phyloP scores from a whole-genome alignment of 148 eudicot genomes.

The Vaccinium myrtillus region DNA sequence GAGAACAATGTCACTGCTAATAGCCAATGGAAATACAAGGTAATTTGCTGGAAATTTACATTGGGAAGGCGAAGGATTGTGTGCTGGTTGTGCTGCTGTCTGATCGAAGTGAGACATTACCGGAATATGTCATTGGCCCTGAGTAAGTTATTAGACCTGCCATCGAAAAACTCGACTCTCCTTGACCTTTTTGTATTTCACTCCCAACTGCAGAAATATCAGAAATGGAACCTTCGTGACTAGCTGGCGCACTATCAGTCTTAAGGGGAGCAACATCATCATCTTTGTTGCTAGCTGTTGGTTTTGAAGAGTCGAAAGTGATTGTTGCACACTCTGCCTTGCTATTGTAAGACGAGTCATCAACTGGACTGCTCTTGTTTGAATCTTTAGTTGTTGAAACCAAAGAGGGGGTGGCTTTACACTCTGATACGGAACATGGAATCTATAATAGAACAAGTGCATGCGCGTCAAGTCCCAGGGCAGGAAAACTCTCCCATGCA shows the following conservation, averaged over 20 bases:
- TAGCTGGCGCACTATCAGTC: slow-evolving; percentile 30
- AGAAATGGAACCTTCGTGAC: slow-evolving; percentile 29
- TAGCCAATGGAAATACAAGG: neutral
- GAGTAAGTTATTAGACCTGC: slow-evolving; percentile 51
- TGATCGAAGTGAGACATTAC: slow-evolving; percentile 79
- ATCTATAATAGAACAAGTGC: slow-evolving; percentile 34
- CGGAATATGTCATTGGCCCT: slow-evolving; percentile 53
- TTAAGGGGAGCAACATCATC: slow-evolving; percentile 27
- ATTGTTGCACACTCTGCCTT: slow-evolving; percentile 50
- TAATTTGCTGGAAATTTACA: slow-evolving; percentile 40
- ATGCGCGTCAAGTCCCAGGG: neutral
- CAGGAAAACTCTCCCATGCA: neutral
- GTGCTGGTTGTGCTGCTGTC: slow-evolving; percentile 90
- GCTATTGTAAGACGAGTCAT: slow-evolving; percentile 39
- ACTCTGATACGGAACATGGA: slow-evolving; percentile 23
- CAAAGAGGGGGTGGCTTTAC: slow-evolving; percentile 18
- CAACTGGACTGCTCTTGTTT: slow-evolving; percentile 17
- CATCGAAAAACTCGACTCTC: slow-evolving; percentile 77
- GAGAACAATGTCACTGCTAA: neutral
- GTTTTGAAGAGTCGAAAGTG: slow-evolving; percentile 42
- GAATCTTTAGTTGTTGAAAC: slow-evolving; percentile 26
- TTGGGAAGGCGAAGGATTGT: slow-evolving; percentile 93
- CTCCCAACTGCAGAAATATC: slow-evolving; percentile 7
- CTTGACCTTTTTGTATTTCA: slow-evolving; percentile 35
- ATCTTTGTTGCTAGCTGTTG: slow-evolving; percentile 18